Conservation (phyloP, 345 rosid genomes). For the Acer yangbiense region DNA sequence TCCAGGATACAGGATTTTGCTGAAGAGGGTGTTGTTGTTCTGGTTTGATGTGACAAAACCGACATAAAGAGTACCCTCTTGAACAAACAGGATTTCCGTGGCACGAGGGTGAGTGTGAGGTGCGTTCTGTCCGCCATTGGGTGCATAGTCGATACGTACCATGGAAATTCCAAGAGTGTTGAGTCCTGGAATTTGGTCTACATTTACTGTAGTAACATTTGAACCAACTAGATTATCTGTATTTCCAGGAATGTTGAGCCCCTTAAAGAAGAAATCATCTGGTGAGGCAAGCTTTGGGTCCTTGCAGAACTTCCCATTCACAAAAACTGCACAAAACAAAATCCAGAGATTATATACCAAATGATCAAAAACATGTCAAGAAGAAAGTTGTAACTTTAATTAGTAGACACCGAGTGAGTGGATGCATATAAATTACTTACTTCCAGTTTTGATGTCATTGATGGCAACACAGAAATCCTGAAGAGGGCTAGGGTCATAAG, state of each 20-base stretch:
- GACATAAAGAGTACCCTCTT: slow-evolving; percentile 26
- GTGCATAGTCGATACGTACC: slow-evolving; percentile 34
- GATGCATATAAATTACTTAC: neutral
- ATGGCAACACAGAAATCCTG: slow-evolving; percentile 37
- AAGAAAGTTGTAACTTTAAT: neutral
- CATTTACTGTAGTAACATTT: slow-evolving; percentile 8
- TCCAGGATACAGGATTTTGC: slow-evolving; percentile 22
- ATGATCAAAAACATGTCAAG: neutral
- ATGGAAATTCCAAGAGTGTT: slow-evolving; percentile 30
- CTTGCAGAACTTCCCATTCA: slow-evolving; percentile 27
- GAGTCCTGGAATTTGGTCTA: slow-evolving; percentile 27
- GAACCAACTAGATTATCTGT: slow-evolving; percentile 21
- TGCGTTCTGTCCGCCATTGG: slow-evolving; percentile 32
- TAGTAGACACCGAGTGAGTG: neutral
- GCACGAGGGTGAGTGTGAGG: slow-evolving; percentile 39
- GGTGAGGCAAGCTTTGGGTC: slow-evolving; percentile 18
- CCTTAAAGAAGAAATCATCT: slow-evolving; percentile 28
- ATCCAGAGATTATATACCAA: neutral
- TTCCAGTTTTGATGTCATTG: slow-evolving; percentile 5
- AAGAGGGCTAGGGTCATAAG: slow-evolving; percentile 31
- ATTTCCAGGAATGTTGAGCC: slow-evolving; percentile 25
- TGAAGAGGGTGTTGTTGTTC: slow-evolving; percentile 17
- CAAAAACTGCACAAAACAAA: slow-evolving; percentile 14
- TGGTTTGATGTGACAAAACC: slow-evolving; percentile 33
- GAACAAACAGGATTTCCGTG: slow-evolving; percentile 24